Evolutionary conservation across 2,329 filamentous ascomycete genomes (phyloP).

Genomic region (Fusarium sp.): DNA sequence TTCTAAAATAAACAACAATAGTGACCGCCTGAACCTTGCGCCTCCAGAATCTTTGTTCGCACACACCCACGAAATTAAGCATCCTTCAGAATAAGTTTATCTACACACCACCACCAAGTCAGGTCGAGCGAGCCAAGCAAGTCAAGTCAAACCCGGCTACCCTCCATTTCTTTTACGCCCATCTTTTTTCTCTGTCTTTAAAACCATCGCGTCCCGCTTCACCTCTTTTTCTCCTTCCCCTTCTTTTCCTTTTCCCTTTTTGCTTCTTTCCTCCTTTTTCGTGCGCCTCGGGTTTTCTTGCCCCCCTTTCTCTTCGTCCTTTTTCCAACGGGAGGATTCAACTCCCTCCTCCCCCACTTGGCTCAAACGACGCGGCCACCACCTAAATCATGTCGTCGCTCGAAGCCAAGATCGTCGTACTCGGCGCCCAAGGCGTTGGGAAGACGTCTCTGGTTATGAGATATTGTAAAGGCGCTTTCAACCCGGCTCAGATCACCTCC

Average conservation of each 20-base stretch:
- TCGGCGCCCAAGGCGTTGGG: conserved; percentile 82
- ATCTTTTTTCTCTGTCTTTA: conserved; percentile 11
- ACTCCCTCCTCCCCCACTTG: conserved; percentile 13
- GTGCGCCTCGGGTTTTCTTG: conserved; percentile 9
- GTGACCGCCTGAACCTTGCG: not conserved
- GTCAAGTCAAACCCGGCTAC: conserved; percentile 18
- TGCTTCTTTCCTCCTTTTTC: conserved; percentile 14
- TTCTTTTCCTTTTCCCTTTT: not conserved
- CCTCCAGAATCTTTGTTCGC: conserved; percentile 3
- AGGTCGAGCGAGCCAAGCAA: not conserved
- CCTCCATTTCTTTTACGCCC: conserved; percentile 29
- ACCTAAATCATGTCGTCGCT: conserved; percentile 66
- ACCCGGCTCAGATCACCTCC: conserved; percentile 71
- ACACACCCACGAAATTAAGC: conserved; percentile 20
- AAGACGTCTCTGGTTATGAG: conserved; percentile 84
- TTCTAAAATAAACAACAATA: not conserved
- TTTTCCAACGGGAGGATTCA: conserved; percentile 12
- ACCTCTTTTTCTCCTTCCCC: conserved; percentile 22
- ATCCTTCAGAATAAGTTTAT: not conserved
- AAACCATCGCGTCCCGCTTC: conserved; percentile 12
- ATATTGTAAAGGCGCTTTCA: conserved; percentile 79
- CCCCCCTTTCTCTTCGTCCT: conserved; percentile 14
- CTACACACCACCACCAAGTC: conserved; percentile 24
- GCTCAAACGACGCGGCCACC: conserved; percentile 21
- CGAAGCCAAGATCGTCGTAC: conserved; percentile 84